Evolutionary conservation across 2,329 filamentous ascomycete genomes (phyloP).

Genomic region (Aspergillus sp.): DNA sequence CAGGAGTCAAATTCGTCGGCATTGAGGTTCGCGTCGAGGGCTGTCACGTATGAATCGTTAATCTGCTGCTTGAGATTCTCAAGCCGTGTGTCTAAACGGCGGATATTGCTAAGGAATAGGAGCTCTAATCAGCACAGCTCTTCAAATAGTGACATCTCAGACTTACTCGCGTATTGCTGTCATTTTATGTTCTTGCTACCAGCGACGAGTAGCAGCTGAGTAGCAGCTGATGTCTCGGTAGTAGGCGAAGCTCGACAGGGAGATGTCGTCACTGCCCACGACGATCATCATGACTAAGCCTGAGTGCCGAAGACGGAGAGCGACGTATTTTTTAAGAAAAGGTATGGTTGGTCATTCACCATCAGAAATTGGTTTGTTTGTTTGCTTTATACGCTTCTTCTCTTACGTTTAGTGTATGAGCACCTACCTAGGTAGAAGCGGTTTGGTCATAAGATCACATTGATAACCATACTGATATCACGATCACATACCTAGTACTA

Average conservation of each 20-base stretch:
- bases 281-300: too few relatives aligned
- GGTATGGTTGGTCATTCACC: too few relatives aligned
- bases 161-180: conserved; percentile 13
- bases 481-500: too few relatives aligned
- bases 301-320: too few relatives aligned
- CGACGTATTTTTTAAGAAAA: too few relatives aligned
- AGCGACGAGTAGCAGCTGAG: too few relatives aligned
- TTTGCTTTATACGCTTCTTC: too few relatives aligned
- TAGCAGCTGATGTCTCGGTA: neutral
- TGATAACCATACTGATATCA: too few relatives aligned
- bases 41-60: conserved; percentile 11
- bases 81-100: conserved; percentile 56
- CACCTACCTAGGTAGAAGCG: too few relatives aligned
- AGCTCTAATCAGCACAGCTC: neutral
- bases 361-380: too few relatives aligned
- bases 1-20: conserved; percentile 8
- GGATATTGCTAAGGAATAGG: conserved; percentile 49
- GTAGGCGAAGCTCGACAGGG: neutral
- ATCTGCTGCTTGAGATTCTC: conserved; percentile 54
- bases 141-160: neutral
- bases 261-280: neutral
- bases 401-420: too few relatives aligned
- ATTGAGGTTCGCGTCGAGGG: conserved; percentile 13
- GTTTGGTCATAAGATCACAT: too few relatives aligned
- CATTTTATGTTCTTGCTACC: conserved; percentile 2